These are phyloP conservation scores for Hura crepitans DNA, from an alignment of 441 rosid species.

Conservation along the genomic window DNA sequence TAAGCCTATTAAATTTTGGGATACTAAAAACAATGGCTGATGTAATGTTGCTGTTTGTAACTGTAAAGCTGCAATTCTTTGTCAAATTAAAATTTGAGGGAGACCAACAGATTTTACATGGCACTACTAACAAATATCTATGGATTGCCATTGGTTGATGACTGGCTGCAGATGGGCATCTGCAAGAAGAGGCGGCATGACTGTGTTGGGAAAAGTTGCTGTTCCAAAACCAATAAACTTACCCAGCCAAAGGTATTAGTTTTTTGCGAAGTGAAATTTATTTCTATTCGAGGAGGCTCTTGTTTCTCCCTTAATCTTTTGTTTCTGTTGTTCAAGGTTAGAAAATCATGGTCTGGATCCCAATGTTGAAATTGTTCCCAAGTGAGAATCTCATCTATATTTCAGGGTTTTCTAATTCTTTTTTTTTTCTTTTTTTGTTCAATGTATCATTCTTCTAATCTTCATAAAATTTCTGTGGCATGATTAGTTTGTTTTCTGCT, in stretches of 20 bases:
- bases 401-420: slow-evolving; percentile 9
- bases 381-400: slow-evolving; percentile 51
- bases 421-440: neutral
- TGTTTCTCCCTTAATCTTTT: slow-evolving; percentile 8
- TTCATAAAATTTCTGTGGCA: neutral
- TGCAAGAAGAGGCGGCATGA: slow-evolving; percentile 87
- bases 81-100: neutral
- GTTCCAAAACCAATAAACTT: slow-evolving; percentile 98
- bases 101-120: neutral
- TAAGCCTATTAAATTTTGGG: neutral
- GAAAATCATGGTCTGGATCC: slow-evolving; percentile 98
- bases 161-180: slow-evolving; percentile 67
- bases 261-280: slow-evolving; percentile 15
- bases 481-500: neutral
- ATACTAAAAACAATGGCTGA: neutral
- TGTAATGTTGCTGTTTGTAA: neutral
- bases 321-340: slow-evolving; percentile 55
- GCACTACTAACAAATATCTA: neutral
- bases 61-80: neutral
- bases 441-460: neutral
- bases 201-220: slow-evolving; percentile 84
- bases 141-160: neutral
- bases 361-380: slow-evolving; percentile 96
- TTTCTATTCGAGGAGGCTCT: slow-evolving; percentile 14
- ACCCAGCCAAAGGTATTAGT: slow-evolving; percentile 90